phyloP scores from a whole-genome alignment of 164 flowering plant genomes.

The Aristolochia californica region DNA sequence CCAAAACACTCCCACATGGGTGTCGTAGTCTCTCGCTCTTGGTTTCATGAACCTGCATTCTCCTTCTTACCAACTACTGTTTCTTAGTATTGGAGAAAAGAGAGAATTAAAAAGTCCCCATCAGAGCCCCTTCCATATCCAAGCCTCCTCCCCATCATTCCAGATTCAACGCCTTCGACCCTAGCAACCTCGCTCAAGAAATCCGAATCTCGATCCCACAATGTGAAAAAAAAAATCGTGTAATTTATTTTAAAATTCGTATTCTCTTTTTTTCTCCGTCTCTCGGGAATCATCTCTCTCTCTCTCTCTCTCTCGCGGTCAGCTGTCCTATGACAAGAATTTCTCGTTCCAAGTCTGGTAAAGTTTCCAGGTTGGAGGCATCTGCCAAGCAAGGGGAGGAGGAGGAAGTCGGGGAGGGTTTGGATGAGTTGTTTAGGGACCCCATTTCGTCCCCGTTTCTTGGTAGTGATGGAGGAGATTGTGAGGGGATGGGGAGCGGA shows the following conservation, averaged over 20 bases:
- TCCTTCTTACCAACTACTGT: no score
- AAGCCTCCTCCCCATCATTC: no score
- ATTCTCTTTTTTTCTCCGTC: background rate
- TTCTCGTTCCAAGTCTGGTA: conserved; percentile 59
- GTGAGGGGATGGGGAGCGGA: conserved; percentile 1
- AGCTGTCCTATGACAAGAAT: conserved; percentile 34
- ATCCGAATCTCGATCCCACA: background rate
- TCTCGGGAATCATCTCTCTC: background rate
- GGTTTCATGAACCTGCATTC: no score
- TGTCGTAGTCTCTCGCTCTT: no score
- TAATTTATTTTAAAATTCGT: background rate
- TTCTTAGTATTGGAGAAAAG: no score
- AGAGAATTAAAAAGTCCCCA: no score
- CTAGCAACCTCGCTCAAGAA: no score
- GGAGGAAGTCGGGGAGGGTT: conserved; percentile 25
- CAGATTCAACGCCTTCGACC: no score
- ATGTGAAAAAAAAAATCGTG: background rate
- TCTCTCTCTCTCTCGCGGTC: background rate
- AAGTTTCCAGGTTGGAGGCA: conserved; percentile 14
- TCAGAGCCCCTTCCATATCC: no score
- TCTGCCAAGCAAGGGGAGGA: conserved; percentile 22
- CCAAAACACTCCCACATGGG: no score
- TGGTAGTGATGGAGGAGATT: conserved; percentile 10
- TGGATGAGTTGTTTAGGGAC: conserved; percentile 13
- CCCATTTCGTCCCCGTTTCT: conserved; percentile 42